Evolutionary conservation across 345 rosid genomes (phyloP).

Genomic region (Arabidopsis arenosa): DNA sequence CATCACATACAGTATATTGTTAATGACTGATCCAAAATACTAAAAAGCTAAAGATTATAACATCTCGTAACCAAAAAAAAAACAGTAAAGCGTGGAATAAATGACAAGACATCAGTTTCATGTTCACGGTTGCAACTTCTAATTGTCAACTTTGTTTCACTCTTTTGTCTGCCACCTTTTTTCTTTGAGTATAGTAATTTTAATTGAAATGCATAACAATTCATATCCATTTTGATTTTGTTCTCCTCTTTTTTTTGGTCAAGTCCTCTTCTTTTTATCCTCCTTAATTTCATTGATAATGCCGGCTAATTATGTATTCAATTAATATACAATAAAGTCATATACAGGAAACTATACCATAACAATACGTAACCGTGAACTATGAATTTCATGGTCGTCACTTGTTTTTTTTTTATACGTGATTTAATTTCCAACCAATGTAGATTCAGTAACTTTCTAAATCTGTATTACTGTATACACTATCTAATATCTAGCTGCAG

Average conservation of each 20-base stretch:
- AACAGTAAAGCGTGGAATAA: slow-evolving; percentile 18
- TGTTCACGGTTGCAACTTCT: slow-evolving; percentile 40
- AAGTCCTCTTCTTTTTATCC: slow-evolving; percentile 1
- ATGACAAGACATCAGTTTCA: slow-evolving; percentile 52
- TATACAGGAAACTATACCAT: not conserved
- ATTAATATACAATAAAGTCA: too few species aligned
- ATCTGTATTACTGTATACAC: not conserved
- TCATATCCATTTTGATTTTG: slow-evolving; percentile 32
- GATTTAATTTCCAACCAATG: not conserved
- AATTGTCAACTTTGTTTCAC: slow-evolving; percentile 48
- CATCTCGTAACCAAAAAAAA: not conserved
- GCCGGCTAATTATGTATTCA: slow-evolving; percentile 7
- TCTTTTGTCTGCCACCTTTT: slow-evolving; percentile 56
- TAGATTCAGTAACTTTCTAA: not conserved
- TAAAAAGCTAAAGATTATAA: slow-evolving; percentile 19
- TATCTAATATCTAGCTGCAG: not conserved
- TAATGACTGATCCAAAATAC: slow-evolving; percentile 20
- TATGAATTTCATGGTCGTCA: slow-evolving; percentile 16
- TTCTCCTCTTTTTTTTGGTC: slow-evolving; percentile 13
- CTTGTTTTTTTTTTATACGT: not conserved
- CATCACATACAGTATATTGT: slow-evolving; percentile 10
- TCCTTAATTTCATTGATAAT: not conserved
- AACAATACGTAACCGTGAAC: not conserved
- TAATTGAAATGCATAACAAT: slow-evolving; percentile 19
- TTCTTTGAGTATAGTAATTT: not conserved